phyloP scores from a whole-genome alignment of 768 basidiomycete species.

The Xanthoconium purpureum region DNA sequence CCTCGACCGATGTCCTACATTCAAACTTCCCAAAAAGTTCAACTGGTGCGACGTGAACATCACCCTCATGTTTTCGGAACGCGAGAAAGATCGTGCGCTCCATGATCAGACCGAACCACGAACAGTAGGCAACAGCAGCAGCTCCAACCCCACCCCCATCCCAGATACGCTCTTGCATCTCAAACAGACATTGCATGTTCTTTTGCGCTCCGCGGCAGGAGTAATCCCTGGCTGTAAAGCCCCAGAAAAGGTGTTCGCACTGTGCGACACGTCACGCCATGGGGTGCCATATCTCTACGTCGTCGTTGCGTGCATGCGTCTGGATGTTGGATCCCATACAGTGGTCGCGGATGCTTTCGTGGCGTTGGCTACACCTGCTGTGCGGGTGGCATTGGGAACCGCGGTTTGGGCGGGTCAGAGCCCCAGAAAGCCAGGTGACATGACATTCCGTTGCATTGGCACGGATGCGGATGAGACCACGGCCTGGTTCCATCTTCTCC shows the following conservation, averaged over 20 bases:
- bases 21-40: constrained; percentile 22
- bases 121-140: too few species aligned
- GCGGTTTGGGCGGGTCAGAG: not conserved
- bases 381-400: not conserved
- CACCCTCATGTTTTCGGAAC: constrained; percentile 24
- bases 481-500: constrained; percentile 52
- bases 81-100: not conserved
- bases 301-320: constrained; percentile 42
- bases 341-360: constrained; percentile 49
- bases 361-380: constrained; percentile 30
- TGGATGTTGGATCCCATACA: constrained; percentile 43
- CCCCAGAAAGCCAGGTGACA: not conserved
- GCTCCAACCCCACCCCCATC: not conserved
- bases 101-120: too few species aligned
- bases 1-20: constrained; percentile 32
- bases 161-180: constrained; percentile 25
- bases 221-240: constrained; percentile 4
- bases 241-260: constrained; percentile 11
- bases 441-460: constrained; percentile 8
- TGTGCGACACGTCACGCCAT: constrained; percentile 12
- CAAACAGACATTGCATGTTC: constrained; percentile 30
- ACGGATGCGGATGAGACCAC: constrained; percentile 18
- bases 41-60: constrained; percentile 33
- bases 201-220: constrained; percentile 20
- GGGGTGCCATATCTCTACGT: constrained; percentile 37